Percentiles rank a stretch among this genome's conserved stretches.
Evolutionary conservation across 805 yeast genomes (phyloP).

Genomic region (Wickerhamiella hasegawae): DNA sequence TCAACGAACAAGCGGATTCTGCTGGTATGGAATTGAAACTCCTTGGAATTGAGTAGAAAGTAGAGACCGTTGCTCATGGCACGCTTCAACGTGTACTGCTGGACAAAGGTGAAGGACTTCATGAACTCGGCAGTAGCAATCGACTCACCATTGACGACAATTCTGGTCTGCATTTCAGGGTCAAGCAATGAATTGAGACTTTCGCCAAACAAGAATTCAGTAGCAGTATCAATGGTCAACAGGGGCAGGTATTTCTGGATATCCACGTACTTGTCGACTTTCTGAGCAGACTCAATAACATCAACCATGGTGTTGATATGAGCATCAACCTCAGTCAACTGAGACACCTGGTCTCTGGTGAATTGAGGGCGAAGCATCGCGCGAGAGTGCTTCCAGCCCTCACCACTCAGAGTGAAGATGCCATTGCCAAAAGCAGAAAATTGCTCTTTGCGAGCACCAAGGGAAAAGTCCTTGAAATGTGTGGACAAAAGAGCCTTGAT

Average conservation of each 20-base stretch:
- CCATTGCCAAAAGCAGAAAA: slow-evolving; percentile 16
- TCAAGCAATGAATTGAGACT: slow-evolving; percentile 14
- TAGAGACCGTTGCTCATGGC: slow-evolving; percentile 12
- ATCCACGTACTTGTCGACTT: slow-evolving; percentile 9
- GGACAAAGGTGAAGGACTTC: slow-evolving; percentile 15
- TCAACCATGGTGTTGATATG: slow-evolving; percentile 15
- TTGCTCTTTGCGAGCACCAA: slow-evolving; percentile 15
- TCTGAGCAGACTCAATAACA: too few relatives aligned
- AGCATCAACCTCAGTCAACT: slow-evolving; percentile 11
- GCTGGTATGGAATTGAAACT: slow-evolving; percentile 20
- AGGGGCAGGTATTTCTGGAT: slow-evolving; percentile 12
- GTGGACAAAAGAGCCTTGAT: slow-evolving; percentile 17
- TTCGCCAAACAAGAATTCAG: slow-evolving; percentile 18
- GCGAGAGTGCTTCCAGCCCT: slow-evolving; percentile 20
- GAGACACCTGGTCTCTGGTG: slow-evolving; percentile 15
- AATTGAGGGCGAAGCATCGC: slow-evolving; percentile 20
- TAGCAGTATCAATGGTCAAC: slow-evolving; percentile 16
- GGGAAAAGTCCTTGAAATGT: slow-evolving; percentile 15
- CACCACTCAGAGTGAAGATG: slow-evolving; percentile 18
- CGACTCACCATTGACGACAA: slow-evolving; percentile 10
- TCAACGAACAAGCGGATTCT: too few relatives aligned
- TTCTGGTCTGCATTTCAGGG: slow-evolving; percentile 4
- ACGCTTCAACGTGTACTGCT: slow-evolving; percentile 9
- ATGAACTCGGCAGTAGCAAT: slow-evolving; percentile 9
- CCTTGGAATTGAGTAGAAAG: slow-evolving; percentile 12